Conservation (phyloP, 768 basidiomycete species). For the Podaxis rugospora region DNA sequence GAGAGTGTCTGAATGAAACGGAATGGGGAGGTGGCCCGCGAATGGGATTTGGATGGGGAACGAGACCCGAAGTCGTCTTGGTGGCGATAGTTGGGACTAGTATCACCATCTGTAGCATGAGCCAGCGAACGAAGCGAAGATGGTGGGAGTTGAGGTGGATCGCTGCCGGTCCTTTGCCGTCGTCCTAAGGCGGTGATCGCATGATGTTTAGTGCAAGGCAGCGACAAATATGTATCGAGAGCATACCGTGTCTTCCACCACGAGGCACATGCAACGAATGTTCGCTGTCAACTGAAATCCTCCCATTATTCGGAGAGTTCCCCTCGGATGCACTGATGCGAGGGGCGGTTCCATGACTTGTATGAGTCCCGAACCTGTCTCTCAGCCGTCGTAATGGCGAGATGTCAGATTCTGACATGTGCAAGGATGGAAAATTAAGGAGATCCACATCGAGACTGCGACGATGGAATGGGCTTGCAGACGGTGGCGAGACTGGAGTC, state of each 20-base stretch:
- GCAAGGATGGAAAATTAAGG: constrained; percentile 5
- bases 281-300: neutral
- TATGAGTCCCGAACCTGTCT: constrained; percentile 3
- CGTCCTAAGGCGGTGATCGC: neutral
- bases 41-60: constrained; percentile 28
- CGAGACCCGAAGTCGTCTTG: neutral
- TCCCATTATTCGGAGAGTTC: neutral
- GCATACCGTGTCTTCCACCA: neutral
- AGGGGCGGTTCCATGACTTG: neutral
- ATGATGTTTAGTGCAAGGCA: neutral
- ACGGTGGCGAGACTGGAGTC: neutral
- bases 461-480: neutral
- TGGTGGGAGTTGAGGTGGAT: neutral
- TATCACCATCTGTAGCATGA: constrained; percentile 2
- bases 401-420: constrained; percentile 3
- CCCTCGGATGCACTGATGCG: constrained; percentile 7
- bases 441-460: constrained; percentile 1
- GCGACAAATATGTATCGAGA: neutral
- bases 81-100: neutral
- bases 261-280: neutral
- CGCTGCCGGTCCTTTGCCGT: neutral
- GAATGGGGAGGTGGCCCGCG: constrained; percentile 53
- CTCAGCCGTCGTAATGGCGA: constrained; percentile 5
- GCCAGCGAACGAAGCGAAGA: neutral
- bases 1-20: constrained; percentile 54